These are phyloP conservation scores for Bombardia bombarda DNA, from an alignment of 495 filamentous ascomycete genomes.

Conservation along the genomic window DNA sequence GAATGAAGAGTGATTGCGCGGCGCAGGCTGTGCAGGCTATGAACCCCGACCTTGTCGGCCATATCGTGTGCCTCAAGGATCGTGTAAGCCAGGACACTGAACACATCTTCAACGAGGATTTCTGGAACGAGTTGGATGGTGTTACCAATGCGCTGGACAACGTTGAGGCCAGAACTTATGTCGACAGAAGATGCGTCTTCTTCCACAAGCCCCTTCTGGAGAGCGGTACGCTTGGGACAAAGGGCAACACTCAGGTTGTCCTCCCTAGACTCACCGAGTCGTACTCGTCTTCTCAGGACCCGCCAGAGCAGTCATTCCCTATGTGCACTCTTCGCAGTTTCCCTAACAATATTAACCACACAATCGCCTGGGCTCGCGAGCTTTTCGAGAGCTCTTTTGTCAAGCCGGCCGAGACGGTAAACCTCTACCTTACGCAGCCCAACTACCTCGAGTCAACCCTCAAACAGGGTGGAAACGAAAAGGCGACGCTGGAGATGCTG, in stretches of 20 bases:
- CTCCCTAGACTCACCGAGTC: conserved; percentile 89
- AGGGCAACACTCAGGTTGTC: conserved; percentile 96
- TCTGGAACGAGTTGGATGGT: conserved; percentile 85
- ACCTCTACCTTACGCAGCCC: conserved; percentile 85
- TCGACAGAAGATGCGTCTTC: conserved; percentile 96
- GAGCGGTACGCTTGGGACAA: conserved; percentile 94
- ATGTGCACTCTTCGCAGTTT: conserved; percentile 98
- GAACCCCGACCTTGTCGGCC: conserved; percentile 85
- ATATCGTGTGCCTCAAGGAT: conserved; percentile 79
- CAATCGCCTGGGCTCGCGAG: conserved; percentile 96
- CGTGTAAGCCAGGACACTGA: conserved; percentile 90
- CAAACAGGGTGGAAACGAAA: conserved; percentile 94
- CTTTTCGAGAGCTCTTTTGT: conserved; percentile 92
- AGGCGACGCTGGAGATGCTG: conserved; percentile 85
- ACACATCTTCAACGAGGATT: conserved; percentile 87
- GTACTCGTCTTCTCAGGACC: conserved; percentile 97
- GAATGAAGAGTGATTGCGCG: conserved; percentile 95
- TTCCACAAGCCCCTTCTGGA: conserved; percentile 96
- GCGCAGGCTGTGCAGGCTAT: conserved; percentile 80
- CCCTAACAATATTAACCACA: conserved; percentile 98
- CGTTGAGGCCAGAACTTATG: conserved; percentile 93
- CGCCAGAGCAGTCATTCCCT: conserved; percentile 96
- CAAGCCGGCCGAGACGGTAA: conserved; percentile 88
- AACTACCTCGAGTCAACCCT: conserved; percentile 85
- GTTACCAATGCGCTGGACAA: conserved; percentile 98